Evolutionary conservation across 805 yeast genomes (phyloP).

Genomic region (Teunomyces aglyptinius): DNA sequence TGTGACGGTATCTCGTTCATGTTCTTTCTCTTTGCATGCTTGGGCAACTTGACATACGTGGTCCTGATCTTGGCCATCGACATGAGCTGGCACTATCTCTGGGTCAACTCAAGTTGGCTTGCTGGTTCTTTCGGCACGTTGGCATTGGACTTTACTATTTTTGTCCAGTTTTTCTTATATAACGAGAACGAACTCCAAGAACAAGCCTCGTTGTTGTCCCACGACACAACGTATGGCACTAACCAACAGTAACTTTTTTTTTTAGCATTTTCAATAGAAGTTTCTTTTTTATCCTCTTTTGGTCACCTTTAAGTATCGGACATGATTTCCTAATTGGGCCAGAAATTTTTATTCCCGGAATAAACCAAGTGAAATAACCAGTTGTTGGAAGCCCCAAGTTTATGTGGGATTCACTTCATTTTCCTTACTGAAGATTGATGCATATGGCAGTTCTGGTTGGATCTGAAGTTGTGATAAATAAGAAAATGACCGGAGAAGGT

Average conservation of each 20-base stretch:
- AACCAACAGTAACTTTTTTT: neutral
- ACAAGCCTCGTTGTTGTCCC: conserved; percentile 7
- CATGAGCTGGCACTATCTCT: conserved; percentile 62
- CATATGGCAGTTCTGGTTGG: neutral
- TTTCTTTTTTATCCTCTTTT: neutral
- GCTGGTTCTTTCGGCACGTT: conserved; percentile 90
- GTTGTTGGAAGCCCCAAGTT: neutral
- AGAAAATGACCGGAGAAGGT: neutral
- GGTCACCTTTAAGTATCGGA: too few species aligned
- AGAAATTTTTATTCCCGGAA: neutral
- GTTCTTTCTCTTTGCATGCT: conserved; percentile 91
- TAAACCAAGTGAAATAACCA: neutral
- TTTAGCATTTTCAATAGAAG: neutral
- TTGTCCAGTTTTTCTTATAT: conserved; percentile 81
- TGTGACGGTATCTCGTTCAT: conserved; percentile 94
- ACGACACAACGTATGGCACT: neutral
- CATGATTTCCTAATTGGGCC: neutral
- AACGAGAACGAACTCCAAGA: conserved; percentile 32
- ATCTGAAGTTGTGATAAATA: neutral
- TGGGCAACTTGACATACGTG: conserved; percentile 91
- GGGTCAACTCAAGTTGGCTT: conserved; percentile 89
- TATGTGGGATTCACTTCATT: neutral
- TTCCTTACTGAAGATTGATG: neutral
- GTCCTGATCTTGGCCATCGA: conserved; percentile 78
- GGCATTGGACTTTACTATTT: conserved; percentile 76